phyloP scores from a whole-genome alignment of 257 asterid genomes.

The Knoxia roxburghii region DNA sequence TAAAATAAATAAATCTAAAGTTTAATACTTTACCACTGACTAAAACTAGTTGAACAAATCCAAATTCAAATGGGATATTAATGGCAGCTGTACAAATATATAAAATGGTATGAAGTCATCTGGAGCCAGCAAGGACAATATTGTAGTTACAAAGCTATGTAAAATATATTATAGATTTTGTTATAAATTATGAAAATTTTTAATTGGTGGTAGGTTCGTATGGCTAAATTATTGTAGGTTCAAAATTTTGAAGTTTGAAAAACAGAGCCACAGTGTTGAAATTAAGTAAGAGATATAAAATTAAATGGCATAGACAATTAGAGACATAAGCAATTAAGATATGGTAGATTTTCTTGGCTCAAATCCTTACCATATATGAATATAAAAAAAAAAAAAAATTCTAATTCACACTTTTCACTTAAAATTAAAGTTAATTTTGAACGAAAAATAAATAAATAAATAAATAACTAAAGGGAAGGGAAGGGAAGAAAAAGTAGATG shows the following conservation, averaged over 20 bases:
- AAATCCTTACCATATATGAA: no score
- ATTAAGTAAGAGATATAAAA: neutral
- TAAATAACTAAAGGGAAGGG: no score
- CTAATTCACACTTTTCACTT: no score
- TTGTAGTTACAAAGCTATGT: slow-evolving; percentile 10
- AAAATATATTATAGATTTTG: no score
- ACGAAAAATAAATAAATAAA: no score
- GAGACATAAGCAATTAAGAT: neutral
- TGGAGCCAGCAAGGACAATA: slow-evolving; percentile 19
- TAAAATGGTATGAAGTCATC: neutral
- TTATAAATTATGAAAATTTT: no score
- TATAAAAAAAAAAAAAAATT: no score
- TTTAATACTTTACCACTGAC: no score
- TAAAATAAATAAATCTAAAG: no score
- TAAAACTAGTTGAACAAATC: neutral
- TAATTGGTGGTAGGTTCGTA: neutral
- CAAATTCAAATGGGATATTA: neutral
- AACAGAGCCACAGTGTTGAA: neutral
- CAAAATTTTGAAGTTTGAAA: neutral
- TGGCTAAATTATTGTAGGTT: slow-evolving; percentile 1
- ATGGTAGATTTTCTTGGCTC: slow-evolving; percentile 5
- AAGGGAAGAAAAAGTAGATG: slow-evolving; percentile 23
- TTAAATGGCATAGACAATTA: slow-evolving; percentile 1
- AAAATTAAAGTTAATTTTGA: no score
- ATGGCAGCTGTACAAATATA: neutral